phyloP scores from a whole-genome alignment of 2,329 filamentous ascomycete species.

The Trichophaea hybrida region DNA sequence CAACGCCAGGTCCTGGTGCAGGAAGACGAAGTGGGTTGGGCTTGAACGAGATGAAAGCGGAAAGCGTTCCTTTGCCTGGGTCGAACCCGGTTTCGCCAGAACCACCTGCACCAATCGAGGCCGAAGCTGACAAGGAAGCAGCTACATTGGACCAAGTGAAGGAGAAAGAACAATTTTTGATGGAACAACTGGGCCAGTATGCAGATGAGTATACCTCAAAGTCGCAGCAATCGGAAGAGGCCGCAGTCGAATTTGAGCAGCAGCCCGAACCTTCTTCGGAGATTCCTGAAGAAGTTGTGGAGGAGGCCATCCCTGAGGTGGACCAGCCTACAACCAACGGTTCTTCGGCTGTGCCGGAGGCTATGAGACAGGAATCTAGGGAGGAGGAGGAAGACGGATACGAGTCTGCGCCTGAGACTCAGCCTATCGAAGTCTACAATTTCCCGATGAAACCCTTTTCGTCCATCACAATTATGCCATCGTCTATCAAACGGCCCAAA shows the following conservation, averaged over 20 bases:
- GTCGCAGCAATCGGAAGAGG: not conserved
- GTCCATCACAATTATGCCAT: constrained; percentile 56
- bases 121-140: constrained; percentile 15
- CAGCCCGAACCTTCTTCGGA: not conserved
- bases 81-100: constrained; percentile 9
- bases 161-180: constrained; percentile 8
- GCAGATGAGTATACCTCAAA: not conserved
- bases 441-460: constrained; percentile 97
- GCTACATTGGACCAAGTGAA: constrained; percentile 15
- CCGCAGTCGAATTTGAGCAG: not conserved
- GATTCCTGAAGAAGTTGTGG: not conserved
- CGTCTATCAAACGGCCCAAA: constrained; percentile 42
- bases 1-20: constrained; percentile 15
- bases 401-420: constrained; percentile 34
- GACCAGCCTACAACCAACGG: not conserved
- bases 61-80: constrained; percentile 23
- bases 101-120: constrained; percentile 11
- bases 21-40: constrained; percentile 30
- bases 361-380: not conserved
- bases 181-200: constrained; percentile 5
- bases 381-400: constrained; percentile 25
- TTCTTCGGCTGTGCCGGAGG: not conserved
- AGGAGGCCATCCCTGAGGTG: not conserved
- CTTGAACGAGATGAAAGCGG: constrained; percentile 29
- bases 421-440: constrained; percentile 66